These are phyloP conservation scores for Penicillium sp. DNA, from an alignment of 2,329 filamentous ascomycete species.

Conservation along the genomic window DNA sequence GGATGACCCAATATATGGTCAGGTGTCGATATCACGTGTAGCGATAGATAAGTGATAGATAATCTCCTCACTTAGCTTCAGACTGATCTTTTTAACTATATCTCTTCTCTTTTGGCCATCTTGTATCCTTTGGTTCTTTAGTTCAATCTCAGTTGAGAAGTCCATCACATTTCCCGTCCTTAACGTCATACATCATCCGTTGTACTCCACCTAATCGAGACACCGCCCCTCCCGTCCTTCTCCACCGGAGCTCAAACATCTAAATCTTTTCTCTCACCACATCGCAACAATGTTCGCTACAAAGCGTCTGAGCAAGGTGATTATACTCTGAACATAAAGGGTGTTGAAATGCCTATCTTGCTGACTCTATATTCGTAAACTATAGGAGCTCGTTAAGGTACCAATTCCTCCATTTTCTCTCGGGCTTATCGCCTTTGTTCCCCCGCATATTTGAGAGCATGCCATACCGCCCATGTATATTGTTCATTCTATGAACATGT, in stretches of 20 bases:
- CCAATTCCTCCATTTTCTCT: not conserved
- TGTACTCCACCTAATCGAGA: constrained; percentile 1
- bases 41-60: not conserved
- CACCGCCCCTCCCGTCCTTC: constrained; percentile 1
- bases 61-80: not conserved
- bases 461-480: not conserved
- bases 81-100: not conserved
- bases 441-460: not conserved
- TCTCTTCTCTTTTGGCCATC: not conserved
- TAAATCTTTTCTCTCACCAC: not conserved
- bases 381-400: constrained; percentile 51
- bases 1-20: not conserved
- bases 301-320: constrained; percentile 43
- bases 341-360: not conserved
- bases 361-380: constrained; percentile 18
- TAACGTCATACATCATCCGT: constrained; percentile 7
- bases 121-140: not conserved
- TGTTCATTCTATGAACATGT: not conserved
- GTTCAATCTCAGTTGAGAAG: not conserved
- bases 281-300: constrained; percentile 41
- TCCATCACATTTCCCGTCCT: not conserved
- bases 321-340: not conserved
- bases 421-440: not conserved
- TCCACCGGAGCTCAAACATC: constrained; percentile 4
- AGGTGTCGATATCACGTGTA: constrained; percentile 5